Conservation (phyloP, 257 asterid species). For the Solanum rostratum region DNA sequence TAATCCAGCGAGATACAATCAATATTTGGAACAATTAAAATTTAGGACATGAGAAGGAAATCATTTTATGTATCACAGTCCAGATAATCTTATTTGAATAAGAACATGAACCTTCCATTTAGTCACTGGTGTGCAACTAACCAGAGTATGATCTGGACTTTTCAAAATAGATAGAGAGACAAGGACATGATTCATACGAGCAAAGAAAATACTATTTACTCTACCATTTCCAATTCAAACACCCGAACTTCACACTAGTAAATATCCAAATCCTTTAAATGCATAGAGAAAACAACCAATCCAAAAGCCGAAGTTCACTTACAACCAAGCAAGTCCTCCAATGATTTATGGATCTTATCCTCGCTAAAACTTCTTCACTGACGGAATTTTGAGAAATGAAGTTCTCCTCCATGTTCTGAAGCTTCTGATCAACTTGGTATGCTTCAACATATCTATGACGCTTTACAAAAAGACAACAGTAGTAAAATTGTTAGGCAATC, state of each 20-base stretch:
- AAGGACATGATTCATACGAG: background rate
- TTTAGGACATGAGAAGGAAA: background rate
- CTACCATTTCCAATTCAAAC: background rate
- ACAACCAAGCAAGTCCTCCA: constrained; percentile 87
- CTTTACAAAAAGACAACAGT: constrained; percentile 31
- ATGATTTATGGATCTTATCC: constrained; percentile 39
- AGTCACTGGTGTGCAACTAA: background rate
- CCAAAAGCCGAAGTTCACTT: constrained; percentile 26
- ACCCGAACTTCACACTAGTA: background rate
- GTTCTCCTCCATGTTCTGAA: constrained; percentile 56
- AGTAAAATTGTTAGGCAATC: constrained; percentile 8
- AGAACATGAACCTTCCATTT: background rate
- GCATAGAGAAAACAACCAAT: background rate
- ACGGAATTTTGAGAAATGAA: constrained; percentile 35
- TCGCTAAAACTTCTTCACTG: constrained; percentile 32
- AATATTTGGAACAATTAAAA: background rate
- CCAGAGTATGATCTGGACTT: background rate
- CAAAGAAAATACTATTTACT: background rate
- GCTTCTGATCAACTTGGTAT: constrained; percentile 63
- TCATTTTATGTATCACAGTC: background rate
- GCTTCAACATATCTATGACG: constrained; percentile 81
- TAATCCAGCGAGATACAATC: background rate
- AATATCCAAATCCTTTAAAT: background rate
- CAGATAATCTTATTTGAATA: background rate
- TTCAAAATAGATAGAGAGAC: background rate